phyloP scores from a whole-genome alignment of 2,329 filamentous ascomycete species.

The Trichoderma sp. region DNA sequence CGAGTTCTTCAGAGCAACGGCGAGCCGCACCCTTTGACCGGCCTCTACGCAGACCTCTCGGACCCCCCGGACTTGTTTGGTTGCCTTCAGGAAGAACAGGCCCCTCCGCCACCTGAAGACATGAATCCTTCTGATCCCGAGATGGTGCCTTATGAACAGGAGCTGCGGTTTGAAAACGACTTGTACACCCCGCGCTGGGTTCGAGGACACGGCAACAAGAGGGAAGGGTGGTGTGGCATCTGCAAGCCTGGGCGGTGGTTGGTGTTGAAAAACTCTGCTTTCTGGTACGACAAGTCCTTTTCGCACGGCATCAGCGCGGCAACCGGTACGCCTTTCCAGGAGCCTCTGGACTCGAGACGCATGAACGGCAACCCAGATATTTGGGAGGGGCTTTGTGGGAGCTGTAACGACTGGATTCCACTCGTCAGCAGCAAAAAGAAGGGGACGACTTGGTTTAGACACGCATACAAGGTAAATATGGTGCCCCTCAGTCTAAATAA shows the following conservation, averaged over 20 bases:
- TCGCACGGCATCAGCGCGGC: constrained; percentile 82
- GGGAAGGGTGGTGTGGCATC: constrained; percentile 85
- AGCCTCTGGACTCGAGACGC: constrained; percentile 69
- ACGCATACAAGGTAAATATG: constrained; percentile 73
- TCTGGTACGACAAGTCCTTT: constrained; percentile 92
- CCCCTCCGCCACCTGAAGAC: constrained; percentile 72
- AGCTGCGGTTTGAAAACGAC: constrained; percentile 74
- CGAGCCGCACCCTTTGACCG: constrained; percentile 62
- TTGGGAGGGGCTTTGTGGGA: constrained; percentile 75
- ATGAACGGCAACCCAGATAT: constrained; percentile 79
- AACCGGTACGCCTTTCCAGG: constrained; percentile 74
- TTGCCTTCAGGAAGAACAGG: constrained; percentile 69
- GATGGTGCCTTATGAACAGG: constrained; percentile 73
- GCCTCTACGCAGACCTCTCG: constrained; percentile 69
- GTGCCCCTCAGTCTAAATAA: background rate
- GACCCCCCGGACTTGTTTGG: constrained; percentile 76
- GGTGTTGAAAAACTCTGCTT: constrained; percentile 84
- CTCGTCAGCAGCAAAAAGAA: constrained; percentile 85
- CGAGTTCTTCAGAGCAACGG: constrained; percentile 73
- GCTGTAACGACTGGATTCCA: constrained; percentile 77
- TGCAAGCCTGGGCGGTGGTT: constrained; percentile 85
- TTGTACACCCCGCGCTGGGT: constrained; percentile 83
- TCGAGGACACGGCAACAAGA: constrained; percentile 80
- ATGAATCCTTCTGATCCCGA: constrained; percentile 77
- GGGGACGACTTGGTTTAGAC: constrained; percentile 87